These are phyloP conservation scores for Phytophthora megakarya DNA, from an alignment of 352 stramenopile species.

Conservation along the genomic window DNA sequence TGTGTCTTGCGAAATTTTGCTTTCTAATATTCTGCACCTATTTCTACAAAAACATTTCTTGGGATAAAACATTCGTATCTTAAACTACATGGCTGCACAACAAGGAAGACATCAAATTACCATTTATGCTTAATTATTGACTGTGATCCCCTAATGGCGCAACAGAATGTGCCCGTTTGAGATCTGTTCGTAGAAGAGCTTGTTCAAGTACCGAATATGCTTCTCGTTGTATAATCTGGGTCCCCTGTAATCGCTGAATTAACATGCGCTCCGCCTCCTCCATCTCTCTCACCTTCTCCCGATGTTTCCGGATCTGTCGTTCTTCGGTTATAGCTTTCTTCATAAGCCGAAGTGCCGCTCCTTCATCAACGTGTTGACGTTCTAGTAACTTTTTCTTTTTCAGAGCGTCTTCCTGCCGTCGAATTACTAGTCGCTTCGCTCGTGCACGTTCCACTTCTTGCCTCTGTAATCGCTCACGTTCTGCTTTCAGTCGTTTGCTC, in stretches of 20 bases:
- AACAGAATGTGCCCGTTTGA: slow-evolving; percentile 36
- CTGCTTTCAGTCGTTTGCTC: slow-evolving; percentile 62
- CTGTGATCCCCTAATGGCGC: slow-evolving; percentile 16
- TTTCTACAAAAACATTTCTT: too few species aligned
- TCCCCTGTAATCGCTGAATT: slow-evolving; percentile 71
- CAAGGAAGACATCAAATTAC: background rate
- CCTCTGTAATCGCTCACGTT: slow-evolving; percentile 59
- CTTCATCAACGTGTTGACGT: slow-evolving; percentile 53
- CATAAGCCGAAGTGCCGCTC: slow-evolving; percentile 54
- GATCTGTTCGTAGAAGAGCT: slow-evolving; percentile 53
- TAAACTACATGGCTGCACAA: too few species aligned
- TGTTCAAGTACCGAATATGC: slow-evolving; percentile 76
- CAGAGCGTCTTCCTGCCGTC: slow-evolving; percentile 60
- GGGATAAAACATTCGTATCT: too few species aligned
- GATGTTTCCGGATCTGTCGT: slow-evolving; percentile 58
- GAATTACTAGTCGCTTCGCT: slow-evolving; percentile 61
- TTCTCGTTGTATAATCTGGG: slow-evolving; percentile 73
- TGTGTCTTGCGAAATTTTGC: too few species aligned
- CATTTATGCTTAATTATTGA: slow-evolving; percentile 46
- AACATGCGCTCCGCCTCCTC: slow-evolving; percentile 65
- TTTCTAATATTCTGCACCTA: too few species aligned
- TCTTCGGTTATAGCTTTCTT: slow-evolving; percentile 74
- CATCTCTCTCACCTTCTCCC: slow-evolving; percentile 62
- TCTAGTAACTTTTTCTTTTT: slow-evolving; percentile 55
- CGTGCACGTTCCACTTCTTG: slow-evolving; percentile 57